Conservation (phyloP, 2,329 filamentous ascomycete genomes). For the Hortaea werneckii region DNA sequence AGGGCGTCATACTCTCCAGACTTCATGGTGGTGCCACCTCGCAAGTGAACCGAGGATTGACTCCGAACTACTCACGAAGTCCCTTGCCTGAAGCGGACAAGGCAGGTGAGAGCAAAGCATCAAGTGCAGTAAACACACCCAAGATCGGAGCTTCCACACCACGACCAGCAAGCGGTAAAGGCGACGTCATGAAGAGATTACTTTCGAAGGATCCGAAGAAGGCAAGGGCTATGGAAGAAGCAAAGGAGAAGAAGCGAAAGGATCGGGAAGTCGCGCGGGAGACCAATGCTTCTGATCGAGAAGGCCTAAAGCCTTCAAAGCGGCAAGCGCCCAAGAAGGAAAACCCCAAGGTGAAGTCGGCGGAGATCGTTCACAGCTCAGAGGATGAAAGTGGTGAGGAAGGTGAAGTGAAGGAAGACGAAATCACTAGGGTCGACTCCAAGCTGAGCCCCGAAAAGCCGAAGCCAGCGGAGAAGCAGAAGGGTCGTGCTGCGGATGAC, state of each 20-base stretch:
- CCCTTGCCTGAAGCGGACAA: conserved; percentile 16
- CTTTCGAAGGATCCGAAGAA: conserved; percentile 35
- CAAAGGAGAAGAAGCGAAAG: conserved; percentile 39
- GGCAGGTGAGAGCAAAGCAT: conserved; percentile 10
- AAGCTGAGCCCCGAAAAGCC: conserved; percentile 12
- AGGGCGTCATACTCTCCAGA: conserved; percentile 51
- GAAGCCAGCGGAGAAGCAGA: conserved; percentile 10
- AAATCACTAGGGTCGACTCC: conserved; percentile 6
- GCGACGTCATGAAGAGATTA: conserved; percentile 32
- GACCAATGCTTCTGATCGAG: conserved; percentile 19
- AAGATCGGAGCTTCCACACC: conserved; percentile 18
- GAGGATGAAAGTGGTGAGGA: conserved; percentile 33
- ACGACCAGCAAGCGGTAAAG: conserved; percentile 11
- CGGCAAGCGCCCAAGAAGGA: conserved; percentile 24
- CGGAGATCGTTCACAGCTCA: conserved; percentile 44
- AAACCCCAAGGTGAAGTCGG: conserved; percentile 40
- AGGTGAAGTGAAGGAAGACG: conserved; percentile 14
- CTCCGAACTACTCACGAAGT: conserved; percentile 19
- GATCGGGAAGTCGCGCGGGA: conserved; percentile 23
- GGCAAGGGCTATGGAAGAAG: conserved; percentile 27
- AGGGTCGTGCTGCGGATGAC: conserved; percentile 13
- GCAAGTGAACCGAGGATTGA: conserved; percentile 12
- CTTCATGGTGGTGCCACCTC: conserved; percentile 39
- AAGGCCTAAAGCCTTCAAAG: conserved; percentile 18
- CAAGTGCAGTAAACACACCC: conserved; percentile 19